Conservation (phyloP, 352 stramenopile genomes). For the Phytopythium helicoides region DNA sequence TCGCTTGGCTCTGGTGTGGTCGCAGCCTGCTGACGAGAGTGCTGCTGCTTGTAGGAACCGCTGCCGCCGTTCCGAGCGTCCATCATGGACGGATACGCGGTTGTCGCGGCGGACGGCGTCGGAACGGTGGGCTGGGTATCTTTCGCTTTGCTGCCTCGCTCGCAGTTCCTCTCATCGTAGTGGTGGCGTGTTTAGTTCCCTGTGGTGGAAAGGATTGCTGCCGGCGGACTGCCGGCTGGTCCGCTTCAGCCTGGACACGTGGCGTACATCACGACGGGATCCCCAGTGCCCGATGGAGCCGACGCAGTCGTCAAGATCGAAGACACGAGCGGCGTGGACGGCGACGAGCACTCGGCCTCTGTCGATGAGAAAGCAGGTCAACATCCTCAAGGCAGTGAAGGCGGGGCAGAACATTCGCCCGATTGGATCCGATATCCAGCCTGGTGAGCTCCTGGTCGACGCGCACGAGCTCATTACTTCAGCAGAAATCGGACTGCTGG, state of each 20-base stretch:
- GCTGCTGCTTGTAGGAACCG: conserved; percentile 86
- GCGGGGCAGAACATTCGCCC: conserved; percentile 74
- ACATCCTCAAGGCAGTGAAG: conserved; percentile 61
- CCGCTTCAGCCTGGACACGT: conserved; percentile 49
- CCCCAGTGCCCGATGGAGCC: conserved; percentile 83
- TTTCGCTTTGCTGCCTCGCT: too few species aligned
- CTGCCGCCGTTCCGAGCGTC: conserved; percentile 94
- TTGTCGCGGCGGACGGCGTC: conserved; percentile 81
- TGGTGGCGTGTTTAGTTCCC: too few species aligned
- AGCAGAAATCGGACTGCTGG: conserved; percentile 90
- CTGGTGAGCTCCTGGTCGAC: conserved; percentile 73
- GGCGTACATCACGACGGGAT: conserved; percentile 95
- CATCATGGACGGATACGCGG: conserved; percentile 98
- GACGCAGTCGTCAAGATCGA: conserved; percentile 96
- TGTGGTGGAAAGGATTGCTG: conserved; percentile 66
- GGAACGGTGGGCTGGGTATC: too few species aligned
- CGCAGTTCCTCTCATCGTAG: too few species aligned
- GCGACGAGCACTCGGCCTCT: conserved; percentile 17
- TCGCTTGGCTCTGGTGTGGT: neutral
- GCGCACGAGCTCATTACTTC: conserved; percentile 74
- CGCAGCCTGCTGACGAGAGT: neutral
- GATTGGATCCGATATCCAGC: conserved; percentile 91
- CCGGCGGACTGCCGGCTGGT: conserved; percentile 45
- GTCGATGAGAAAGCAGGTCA: conserved; percentile 45
- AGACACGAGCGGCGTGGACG: conserved; percentile 72